A percentile compares a stretch with the other conserved stretches of the same genome.
Evolutionary conservation across 169 alveolate genomes (phyloP).

Genomic region (Cryptosporidium andersoni): DNA sequence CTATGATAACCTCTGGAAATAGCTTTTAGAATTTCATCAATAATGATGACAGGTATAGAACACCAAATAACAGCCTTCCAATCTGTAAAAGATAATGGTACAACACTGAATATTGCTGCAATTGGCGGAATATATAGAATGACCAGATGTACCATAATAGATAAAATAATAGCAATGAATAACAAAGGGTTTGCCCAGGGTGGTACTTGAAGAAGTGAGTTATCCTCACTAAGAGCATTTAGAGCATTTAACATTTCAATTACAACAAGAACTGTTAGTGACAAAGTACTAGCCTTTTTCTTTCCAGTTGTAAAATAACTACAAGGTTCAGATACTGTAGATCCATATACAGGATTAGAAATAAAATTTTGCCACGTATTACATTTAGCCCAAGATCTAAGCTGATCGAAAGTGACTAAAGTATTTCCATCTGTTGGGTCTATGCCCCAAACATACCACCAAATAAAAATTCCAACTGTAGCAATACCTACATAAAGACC

Average conservation of each 20-base stretch:
- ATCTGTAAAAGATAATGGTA: conserved; percentile 88
- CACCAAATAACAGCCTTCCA: conserved; percentile 94
- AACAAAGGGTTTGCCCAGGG: conserved; percentile 97
- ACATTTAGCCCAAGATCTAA: conserved; percentile 89
- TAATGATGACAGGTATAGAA: conserved; percentile 95
- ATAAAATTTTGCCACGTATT: conserved; percentile 88
- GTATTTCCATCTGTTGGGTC: conserved; percentile 93
- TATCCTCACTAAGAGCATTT: conserved; percentile 97
- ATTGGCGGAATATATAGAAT: conserved; percentile 94
- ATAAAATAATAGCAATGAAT: conserved; percentile 90
- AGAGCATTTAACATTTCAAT: conserved; percentile 98
- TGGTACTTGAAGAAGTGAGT: conserved; percentile 92
- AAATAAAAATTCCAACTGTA: conserved; percentile 96
- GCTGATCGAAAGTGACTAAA: conserved; percentile 88
- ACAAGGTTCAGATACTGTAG: conserved; percentile 90
- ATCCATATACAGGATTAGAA: conserved; percentile 82
- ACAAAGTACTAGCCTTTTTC: conserved; percentile 94
- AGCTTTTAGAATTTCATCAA: conserved; percentile 95
- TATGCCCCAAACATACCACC: conserved; percentile 90
- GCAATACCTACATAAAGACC: conserved; percentile 98
- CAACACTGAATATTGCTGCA: conserved; percentile 91
- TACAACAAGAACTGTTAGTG: conserved; percentile 94
- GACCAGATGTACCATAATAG: conserved; percentile 89
- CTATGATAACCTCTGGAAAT: conserved; percentile 83
- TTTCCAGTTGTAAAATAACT: conserved; percentile 96